A percentile compares a stretch with the other conserved stretches of the same genome.
Evolutionary conservation across 345 rosid genomes (phyloP).

Genomic region (Citrus medica): DNA sequence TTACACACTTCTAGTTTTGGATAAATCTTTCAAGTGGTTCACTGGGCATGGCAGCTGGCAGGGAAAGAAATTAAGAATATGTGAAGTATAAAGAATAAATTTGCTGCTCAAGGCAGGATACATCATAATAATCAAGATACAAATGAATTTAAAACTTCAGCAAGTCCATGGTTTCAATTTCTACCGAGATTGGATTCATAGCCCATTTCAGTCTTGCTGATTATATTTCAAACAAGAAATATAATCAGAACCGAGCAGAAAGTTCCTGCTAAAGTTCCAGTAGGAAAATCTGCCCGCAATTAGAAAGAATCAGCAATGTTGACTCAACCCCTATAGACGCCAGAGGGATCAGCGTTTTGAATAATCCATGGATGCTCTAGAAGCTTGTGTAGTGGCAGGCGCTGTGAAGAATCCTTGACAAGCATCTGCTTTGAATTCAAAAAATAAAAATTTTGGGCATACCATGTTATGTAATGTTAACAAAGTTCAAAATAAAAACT

Average conservation of each 20-base stretch:
- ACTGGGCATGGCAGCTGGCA: too few species aligned
- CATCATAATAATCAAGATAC: conserved; percentile 1
- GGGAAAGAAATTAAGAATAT: not conserved
- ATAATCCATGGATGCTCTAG: conserved; percentile 97
- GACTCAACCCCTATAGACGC: conserved; percentile 58
- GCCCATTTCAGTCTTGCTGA: not conserved
- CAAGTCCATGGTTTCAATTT: conserved; percentile 10
- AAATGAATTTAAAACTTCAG: conserved; percentile 2
- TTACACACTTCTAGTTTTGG: too few species aligned
- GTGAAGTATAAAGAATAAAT: not conserved
- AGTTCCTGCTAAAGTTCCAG: not conserved
- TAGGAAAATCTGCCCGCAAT: not conserved
- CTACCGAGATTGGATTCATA: conserved; percentile 17
- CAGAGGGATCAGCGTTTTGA: conserved; percentile 93
- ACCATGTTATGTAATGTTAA: not conserved
- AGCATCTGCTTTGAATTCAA: conserved; percentile 61
- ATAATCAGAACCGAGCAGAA: not conserved
- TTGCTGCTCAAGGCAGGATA: not conserved
- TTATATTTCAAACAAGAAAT: not conserved
- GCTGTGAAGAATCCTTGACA: conserved; percentile 76
- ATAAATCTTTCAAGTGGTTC: too few species aligned
- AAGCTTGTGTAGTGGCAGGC: conserved; percentile 82
- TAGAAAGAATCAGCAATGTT: not conserved
- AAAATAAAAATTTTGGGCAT: not conserved
- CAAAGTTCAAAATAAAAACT: not conserved